A percentile compares a stretch with the other conserved stretches of the same genome.
Evolutionary conservation across 2,329 filamentous ascomycete species (phyloP).

Genomic region (Microsporum canis): DNA sequence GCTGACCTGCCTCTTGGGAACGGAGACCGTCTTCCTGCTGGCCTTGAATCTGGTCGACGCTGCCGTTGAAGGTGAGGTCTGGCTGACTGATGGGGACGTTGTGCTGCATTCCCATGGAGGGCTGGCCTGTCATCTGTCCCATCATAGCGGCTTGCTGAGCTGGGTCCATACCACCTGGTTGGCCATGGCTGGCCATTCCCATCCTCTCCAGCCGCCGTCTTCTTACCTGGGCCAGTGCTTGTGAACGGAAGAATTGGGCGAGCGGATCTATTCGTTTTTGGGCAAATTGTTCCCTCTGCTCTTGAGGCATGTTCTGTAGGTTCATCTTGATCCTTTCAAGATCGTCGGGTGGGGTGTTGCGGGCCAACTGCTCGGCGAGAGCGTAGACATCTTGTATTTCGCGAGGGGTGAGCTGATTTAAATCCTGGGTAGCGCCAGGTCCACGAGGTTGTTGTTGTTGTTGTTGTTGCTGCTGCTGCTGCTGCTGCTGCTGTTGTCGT

Average conservation of each 20-base stretch:
- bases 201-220: constrained; percentile 22
- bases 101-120: constrained; percentile 18
- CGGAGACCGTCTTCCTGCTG: constrained; percentile 53
- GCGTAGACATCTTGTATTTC: constrained; percentile 25
- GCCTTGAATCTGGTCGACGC: constrained; percentile 45
- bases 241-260: constrained; percentile 40
- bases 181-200: constrained; percentile 23
- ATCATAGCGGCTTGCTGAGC: constrained; percentile 26
- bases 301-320: constrained; percentile 36
- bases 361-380: constrained; percentile 38
- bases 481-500: neutral
- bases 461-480: constrained; percentile 7
- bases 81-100: constrained; percentile 25
- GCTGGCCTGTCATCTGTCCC: constrained; percentile 14
- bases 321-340: constrained; percentile 39
- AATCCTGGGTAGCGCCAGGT: constrained; percentile 19
- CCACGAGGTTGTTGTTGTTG: constrained; percentile 6
- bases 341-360: constrained; percentile 34
- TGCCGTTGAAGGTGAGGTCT: constrained; percentile 26
- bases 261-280: constrained; percentile 40
- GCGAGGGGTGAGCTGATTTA: constrained; percentile 21
- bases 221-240: constrained; percentile 36
- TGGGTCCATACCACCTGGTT: constrained; percentile 17
- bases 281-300: constrained; percentile 38
- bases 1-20: constrained; percentile 49